Base-by-base conservation (phyloP, 2,329 filamentous ascomycete species). In the Trichoderma asperellum region DNA sequence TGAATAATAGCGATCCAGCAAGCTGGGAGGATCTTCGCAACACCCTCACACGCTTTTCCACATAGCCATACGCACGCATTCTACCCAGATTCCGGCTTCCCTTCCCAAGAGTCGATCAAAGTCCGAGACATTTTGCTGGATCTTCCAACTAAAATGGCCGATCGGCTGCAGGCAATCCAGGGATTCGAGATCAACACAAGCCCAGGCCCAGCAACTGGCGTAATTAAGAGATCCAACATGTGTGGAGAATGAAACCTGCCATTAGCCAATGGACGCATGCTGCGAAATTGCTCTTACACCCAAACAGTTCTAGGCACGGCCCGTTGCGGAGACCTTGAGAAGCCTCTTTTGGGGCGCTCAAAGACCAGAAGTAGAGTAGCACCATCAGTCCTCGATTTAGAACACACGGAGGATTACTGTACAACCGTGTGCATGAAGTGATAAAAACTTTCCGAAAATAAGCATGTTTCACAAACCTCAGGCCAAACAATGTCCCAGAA, bases 291-390 rank as follows among this genome's bases (percentile, higher is more conserved):
- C 65, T 68, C 47, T 55, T 53, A 24, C 65, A 55, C 68, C 68
- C 59, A 63, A 64, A 64, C 35, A 61, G 68, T 69, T 65, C 68
- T 66, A 57, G 68, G 68, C 61, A 70, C 68, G 68, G 68, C 47
- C 68, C 68, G 68, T 67, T 67, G 68, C 58, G 68, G 68, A 70
- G 68, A 37, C 49, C 32, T 49, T 16, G 34, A 59, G 37, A 32
- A 52, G 16, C 27, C 14, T 10, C 14, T 37, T 14, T 32, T n/a
- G 27, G 59, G 67, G n/a, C 58, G 55, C 24, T 8, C 24, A 18
- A 56, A 24, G 27, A 5, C 55, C 49, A 32, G 29, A 43, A 7
- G 12, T 35, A 6, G 58, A 58, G 56, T 40, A 24, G 56, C 21
- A 16, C n/a, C 56, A 5, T 40, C 10, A 29, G 21, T 21, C 11